Percentiles rank a stretch among this genome's conserved stretches.
phyloP scores from a whole-genome alignment of 2,329 filamentous ascomycete genomes.

The Alternaria rosae region DNA sequence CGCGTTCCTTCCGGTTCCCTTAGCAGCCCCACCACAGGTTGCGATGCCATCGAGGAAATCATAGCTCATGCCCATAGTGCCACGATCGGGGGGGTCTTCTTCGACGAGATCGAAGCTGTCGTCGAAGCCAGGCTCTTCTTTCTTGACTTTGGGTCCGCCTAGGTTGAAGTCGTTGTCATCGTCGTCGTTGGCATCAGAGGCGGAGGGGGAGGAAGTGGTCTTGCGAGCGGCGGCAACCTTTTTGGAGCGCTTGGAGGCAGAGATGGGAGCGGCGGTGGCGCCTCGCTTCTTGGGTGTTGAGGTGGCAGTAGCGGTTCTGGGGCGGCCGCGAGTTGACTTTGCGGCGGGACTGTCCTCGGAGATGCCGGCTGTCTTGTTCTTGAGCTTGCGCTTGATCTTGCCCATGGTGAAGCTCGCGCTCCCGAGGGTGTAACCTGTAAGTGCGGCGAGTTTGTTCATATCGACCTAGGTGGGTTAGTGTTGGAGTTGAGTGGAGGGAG shows the following conservation, averaged over 20 bases:
- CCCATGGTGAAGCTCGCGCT: constrained; percentile 39
- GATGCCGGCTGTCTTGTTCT: constrained; percentile 32
- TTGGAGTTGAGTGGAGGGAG: constrained; percentile 5
- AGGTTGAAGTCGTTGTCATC: constrained; percentile 25
- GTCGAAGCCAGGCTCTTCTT: constrained; percentile 4
- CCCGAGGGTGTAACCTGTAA: constrained; percentile 37
- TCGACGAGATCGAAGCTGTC: not conserved
- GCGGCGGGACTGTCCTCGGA: constrained; percentile 1
- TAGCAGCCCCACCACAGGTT: not conserved
- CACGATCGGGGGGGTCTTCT: not conserved
- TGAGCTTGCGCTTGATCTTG: constrained; percentile 44
- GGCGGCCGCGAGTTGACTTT: not conserved
- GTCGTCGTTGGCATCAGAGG: not conserved
- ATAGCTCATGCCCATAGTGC: not conserved
- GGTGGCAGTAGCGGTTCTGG: not conserved
- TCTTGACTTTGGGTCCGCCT: not conserved
- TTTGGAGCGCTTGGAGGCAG: constrained; percentile 20
- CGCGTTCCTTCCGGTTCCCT: not conserved
- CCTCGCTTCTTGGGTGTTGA: constrained; percentile 32
- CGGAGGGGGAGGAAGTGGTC: not conserved
- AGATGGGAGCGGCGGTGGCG: not conserved
- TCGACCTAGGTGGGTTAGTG: constrained; percentile 22
- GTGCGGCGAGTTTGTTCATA: constrained; percentile 25
- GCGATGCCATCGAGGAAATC: not conserved
- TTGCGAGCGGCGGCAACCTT: constrained; percentile 15